phyloP scores from a whole-genome alignment of 495 filamentous ascomycete species.

The Aspergillus asperescens region DNA sequence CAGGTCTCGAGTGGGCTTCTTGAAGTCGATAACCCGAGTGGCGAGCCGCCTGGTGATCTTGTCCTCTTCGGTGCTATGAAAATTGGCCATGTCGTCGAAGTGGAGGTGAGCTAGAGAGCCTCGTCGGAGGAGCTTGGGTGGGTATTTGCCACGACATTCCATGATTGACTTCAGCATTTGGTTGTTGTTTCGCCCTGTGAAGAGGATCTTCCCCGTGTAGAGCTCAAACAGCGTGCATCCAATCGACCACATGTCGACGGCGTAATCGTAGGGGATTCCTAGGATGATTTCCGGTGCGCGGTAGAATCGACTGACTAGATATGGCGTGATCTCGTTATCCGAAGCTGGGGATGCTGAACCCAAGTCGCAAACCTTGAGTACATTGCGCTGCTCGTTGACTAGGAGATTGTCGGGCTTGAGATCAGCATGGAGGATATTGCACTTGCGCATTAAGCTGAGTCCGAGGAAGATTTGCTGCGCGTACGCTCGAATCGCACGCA shows the following conservation, averaged over 20 bases:
- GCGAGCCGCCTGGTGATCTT: slow-evolving; percentile 75
- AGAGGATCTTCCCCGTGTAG: slow-evolving; percentile 95
- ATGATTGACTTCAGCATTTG: slow-evolving; percentile 95
- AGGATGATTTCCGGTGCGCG: slow-evolving; percentile 95
- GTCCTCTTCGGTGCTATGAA: slow-evolving; percentile 80
- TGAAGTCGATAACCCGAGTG: slow-evolving; percentile 63
- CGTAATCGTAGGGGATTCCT: slow-evolving; percentile 89
- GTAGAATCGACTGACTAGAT: slow-evolving; percentile 95
- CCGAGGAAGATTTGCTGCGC: slow-evolving; percentile 93
- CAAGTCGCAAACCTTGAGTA: slow-evolving; percentile 92
- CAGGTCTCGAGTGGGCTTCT: slow-evolving; percentile 78
- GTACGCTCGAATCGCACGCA: slow-evolving; percentile 79
- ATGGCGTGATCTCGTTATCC: slow-evolving; percentile 87
- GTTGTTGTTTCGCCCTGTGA: slow-evolving; percentile 92
- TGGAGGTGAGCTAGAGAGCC: slow-evolving; percentile 67
- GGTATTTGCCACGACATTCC: slow-evolving; percentile 92
- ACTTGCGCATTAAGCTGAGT: slow-evolving; percentile 76
- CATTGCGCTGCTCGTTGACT: slow-evolving; percentile 75
- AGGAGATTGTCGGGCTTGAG: slow-evolving; percentile 97
- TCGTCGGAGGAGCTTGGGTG: slow-evolving; percentile 75
- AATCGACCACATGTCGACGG: slow-evolving; percentile 95
- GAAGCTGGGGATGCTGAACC: slow-evolving; percentile 86
- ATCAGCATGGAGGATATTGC: slow-evolving; percentile 91
- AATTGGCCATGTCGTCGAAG: slow-evolving; percentile 84
- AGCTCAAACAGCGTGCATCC: slow-evolving; percentile 96